phyloP scores from a whole-genome alignment of 164 flowering plant species.

The Hamamelis virginiana region DNA sequence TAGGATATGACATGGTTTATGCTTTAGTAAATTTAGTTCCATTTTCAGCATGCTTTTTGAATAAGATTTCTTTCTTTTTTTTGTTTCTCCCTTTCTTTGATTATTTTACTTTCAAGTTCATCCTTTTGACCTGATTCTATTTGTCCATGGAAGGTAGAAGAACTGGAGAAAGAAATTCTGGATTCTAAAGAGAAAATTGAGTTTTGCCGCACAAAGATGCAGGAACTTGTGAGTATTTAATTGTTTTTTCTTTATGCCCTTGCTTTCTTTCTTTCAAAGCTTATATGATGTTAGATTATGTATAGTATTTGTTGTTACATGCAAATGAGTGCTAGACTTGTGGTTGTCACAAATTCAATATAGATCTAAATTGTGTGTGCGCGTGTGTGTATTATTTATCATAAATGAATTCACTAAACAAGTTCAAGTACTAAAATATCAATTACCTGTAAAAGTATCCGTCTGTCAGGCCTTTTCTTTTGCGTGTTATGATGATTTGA shows the following conservation, averaged over 20 bases:
- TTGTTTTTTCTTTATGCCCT: background rate
- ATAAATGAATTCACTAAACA: too few relatives aligned
- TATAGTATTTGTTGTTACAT: background rate
- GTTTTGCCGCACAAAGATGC: constrained; percentile 82
- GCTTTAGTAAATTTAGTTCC: too few relatives aligned
- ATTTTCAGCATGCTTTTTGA: too few relatives aligned
- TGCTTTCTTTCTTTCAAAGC: background rate
- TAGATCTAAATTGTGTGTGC: background rate
- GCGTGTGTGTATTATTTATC: too few relatives aligned
- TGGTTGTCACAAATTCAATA: background rate
- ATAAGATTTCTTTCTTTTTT: too few relatives aligned
- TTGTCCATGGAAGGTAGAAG: constrained; percentile 60
- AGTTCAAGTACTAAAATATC: too few relatives aligned
- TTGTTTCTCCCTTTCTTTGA: too few relatives aligned
- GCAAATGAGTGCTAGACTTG: background rate
- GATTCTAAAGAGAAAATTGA: constrained; percentile 85
- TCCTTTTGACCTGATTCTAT: background rate
- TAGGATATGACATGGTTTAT: too few relatives aligned
- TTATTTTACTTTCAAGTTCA: too few relatives aligned
- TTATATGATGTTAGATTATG: background rate
- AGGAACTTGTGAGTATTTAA: constrained; percentile 80
- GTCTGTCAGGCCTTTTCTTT: too few relatives aligned
- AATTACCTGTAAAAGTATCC: too few relatives aligned
- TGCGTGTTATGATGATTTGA: too few relatives aligned
- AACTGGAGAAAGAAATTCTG: constrained; percentile 79